phyloP scores from a whole-genome alignment of 2,329 filamentous ascomycete species.

The Paraphoma chrysanthemicola region DNA sequence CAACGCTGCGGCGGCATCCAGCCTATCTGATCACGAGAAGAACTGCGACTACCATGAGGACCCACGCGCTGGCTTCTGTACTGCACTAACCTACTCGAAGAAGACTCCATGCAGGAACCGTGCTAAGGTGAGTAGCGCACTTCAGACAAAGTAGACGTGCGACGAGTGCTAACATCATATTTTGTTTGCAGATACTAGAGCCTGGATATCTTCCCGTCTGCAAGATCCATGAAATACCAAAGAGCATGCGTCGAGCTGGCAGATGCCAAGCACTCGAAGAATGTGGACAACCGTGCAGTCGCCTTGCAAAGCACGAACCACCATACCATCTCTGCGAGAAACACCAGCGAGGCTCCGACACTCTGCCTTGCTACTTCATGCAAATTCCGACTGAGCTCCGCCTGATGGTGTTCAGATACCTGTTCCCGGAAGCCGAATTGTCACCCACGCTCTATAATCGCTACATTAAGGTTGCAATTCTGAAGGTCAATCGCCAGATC shows the following conservation, averaged over 20 bases:
- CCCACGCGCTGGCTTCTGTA: slow-evolving; percentile 1
- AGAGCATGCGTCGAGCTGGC: slow-evolving; percentile 3
- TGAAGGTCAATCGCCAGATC: slow-evolving; percentile 19
- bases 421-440: no score
- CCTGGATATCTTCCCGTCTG: slow-evolving; percentile 12
- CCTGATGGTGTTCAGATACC: slow-evolving; percentile 21
- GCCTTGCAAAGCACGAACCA: slow-evolving; percentile 3
- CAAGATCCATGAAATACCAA: neutral
- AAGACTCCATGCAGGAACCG: slow-evolving; percentile 6
- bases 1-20: neutral
- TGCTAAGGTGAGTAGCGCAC: neutral
- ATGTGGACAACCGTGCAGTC: slow-evolving; percentile 20
- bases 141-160: no score
- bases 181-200: neutral
- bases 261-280: slow-evolving; percentile 19
- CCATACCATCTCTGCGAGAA: slow-evolving; percentile 19
- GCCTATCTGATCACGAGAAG: neutral
- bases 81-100: slow-evolving; percentile 1
- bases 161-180: no score
- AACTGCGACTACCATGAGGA: slow-evolving; percentile 10
- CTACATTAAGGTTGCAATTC: no score
- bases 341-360: slow-evolving; percentile 10
- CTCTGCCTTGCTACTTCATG: slow-evolving; percentile 22
- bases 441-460: no score
- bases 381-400: slow-evolving; percentile 22